phyloP scores from a whole-genome alignment of 192 early-diverging fungal species.

The Coemansia aciculifera region DNA sequence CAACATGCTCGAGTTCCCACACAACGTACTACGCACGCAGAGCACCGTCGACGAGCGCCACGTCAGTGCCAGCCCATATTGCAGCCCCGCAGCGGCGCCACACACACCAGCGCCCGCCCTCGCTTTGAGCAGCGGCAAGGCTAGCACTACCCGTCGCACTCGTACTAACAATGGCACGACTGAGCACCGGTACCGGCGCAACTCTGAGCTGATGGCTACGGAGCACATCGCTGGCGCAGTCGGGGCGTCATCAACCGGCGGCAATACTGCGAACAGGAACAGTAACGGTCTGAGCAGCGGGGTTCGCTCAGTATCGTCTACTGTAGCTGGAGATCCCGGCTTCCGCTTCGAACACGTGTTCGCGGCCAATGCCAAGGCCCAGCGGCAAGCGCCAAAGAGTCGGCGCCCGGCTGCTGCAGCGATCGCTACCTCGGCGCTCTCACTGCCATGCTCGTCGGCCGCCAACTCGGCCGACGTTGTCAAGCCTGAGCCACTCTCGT shows the following conservation, averaged over 20 bases:
- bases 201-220: constrained; percentile 37
- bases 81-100: neutral
- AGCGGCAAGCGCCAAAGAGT: neutral
- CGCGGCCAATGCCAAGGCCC: constrained; percentile 28
- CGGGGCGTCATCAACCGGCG: neutral
- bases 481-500: neutral
- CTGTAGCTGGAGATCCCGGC: constrained; percentile 6
- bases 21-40: constrained; percentile 18
- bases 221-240: constrained; percentile 10
- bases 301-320: constrained; percentile 30
- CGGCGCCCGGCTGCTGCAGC: too few species aligned
- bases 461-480: constrained; percentile 8
- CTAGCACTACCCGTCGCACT: neutral
- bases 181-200: constrained; percentile 54
- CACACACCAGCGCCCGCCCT: neutral
- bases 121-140: neutral
- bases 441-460: neutral
- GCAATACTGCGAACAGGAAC: neutral
- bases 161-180: constrained; percentile 40
- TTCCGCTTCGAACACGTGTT: constrained; percentile 50
- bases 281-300: neutral
- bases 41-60: neutral
- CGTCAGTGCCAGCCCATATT: neutral
- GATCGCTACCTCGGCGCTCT: neutral
- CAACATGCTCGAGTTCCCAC: constrained; percentile 40